Evolutionary conservation across 2,329 filamentous ascomycete genomes (phyloP).

Genomic region (Colletotrichum sp.): DNA sequence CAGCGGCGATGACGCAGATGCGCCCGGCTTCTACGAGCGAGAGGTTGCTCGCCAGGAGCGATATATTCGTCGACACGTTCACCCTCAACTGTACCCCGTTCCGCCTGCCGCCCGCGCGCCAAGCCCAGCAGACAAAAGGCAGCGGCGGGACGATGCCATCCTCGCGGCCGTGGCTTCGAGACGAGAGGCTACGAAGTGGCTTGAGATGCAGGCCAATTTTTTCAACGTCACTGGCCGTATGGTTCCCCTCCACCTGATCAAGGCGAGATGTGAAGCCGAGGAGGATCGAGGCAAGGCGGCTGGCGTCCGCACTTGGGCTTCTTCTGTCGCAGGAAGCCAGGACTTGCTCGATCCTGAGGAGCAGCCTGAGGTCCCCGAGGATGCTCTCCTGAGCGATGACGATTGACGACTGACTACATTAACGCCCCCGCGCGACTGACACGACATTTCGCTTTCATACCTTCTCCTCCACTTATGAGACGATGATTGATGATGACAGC

Average conservation of each 20-base stretch:
- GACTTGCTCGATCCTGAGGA: slow-evolving; percentile 17
- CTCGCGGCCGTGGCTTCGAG: slow-evolving; percentile 39
- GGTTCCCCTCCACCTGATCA: slow-evolving; percentile 42
- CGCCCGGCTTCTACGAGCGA: neutral
- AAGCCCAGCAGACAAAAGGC: slow-evolving; percentile 7
- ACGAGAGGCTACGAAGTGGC: slow-evolving; percentile 37
- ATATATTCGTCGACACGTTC: slow-evolving; percentile 37
- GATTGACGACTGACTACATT: neutral
- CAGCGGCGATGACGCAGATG: slow-evolving; percentile 18
- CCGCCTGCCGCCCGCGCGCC: slow-evolving; percentile 29
- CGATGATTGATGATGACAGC: neutral
- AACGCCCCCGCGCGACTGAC: neutral
- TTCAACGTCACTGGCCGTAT: slow-evolving; percentile 47
- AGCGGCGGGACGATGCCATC: slow-evolving; percentile 35
- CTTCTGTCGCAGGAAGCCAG: slow-evolving; percentile 2
- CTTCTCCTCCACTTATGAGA: neutral
- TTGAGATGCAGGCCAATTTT: slow-evolving; percentile 49
- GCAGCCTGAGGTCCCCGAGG: slow-evolving; percentile 4
- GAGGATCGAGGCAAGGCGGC: slow-evolving; percentile 25
- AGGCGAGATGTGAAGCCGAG: slow-evolving; percentile 34
- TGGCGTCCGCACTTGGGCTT: slow-evolving; percentile 13
- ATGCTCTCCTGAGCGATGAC: slow-evolving; percentile 10
- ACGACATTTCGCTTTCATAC: neutral
- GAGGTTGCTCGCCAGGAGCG: slow-evolving; percentile 28
- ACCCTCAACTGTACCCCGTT: slow-evolving; percentile 33